A percentile compares a stretch with the other conserved stretches of the same genome.
These are phyloP conservation scores for Xylariaceae sp. DNA, from an alignment of 2,329 filamentous ascomycete genomes.

Conservation along the genomic window DNA sequence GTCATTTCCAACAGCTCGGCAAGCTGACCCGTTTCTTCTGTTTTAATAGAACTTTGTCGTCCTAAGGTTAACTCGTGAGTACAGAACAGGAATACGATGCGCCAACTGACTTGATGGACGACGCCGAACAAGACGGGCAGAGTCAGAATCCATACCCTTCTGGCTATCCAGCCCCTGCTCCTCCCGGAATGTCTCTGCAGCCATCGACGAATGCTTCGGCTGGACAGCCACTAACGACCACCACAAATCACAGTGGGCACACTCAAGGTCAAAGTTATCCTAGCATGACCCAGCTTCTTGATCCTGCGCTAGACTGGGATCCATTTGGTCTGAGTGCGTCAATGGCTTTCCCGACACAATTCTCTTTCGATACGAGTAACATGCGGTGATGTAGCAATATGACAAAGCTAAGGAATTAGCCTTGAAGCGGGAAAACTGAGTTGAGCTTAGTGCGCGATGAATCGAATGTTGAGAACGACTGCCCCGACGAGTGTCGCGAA, in stretches of 20 bases:
- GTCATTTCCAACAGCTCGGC: slow-evolving; percentile 94
- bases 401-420: too few relatives aligned
- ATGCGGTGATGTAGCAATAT: slow-evolving; percentile 46
- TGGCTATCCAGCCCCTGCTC: slow-evolving; percentile 53
- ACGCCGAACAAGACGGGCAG: slow-evolving; percentile 73
- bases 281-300: slow-evolving; percentile 67
- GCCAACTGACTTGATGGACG: slow-evolving; percentile 86
- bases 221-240: slow-evolving; percentile 45
- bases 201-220: slow-evolving; percentile 47
- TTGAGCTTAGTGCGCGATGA: neutral
- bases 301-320: slow-evolving; percentile 89
- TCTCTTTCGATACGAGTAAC: slow-evolving; percentile 72
- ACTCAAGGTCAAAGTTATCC: slow-evolving; percentile 57
- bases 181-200: slow-evolving; percentile 49
- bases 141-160: slow-evolving; percentile 70
- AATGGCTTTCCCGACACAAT: slow-evolving; percentile 92
- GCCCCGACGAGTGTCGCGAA: neutral
- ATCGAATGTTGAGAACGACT: neutral
- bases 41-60: slow-evolving; percentile 66
- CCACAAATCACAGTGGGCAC: slow-evolving; percentile 40
- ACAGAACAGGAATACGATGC: slow-evolving; percentile 98
- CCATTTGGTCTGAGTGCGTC: slow-evolving; percentile 92
- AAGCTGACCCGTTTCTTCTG: slow-evolving; percentile 67
- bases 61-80: slow-evolving; percentile 70
- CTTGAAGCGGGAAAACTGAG: neutral